Conservation (phyloP, 169 alveolate species). For the Neospora caninum region DNA sequence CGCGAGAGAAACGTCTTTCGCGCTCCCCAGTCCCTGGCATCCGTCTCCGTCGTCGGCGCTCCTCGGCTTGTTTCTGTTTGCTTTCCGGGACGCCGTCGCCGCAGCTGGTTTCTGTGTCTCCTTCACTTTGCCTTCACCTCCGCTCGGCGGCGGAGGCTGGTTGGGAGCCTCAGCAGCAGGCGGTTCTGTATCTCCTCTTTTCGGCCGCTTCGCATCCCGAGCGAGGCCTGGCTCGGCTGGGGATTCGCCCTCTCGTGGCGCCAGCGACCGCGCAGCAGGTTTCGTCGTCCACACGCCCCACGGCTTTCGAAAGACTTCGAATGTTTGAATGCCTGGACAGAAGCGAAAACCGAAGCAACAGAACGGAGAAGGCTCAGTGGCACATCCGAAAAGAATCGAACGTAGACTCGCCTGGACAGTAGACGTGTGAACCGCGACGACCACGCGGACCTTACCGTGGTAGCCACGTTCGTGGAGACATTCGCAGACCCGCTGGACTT, state of each 20-base stretch:
- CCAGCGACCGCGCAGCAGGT: background rate
- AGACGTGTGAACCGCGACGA: background rate
- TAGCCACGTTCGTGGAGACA: background rate
- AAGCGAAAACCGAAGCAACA: background rate
- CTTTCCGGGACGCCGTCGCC: background rate
- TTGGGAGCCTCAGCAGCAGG: no score
- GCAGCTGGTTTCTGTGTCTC: background rate
- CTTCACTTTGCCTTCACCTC: no score
- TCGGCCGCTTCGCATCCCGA: background rate
- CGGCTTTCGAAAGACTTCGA: background rate
- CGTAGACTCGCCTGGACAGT: background rate
- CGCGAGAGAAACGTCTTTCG: background rate
- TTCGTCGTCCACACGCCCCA: conserved; percentile 45
- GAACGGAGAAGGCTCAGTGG: background rate
- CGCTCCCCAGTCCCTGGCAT: background rate
- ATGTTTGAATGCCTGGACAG: conserved; percentile 8
- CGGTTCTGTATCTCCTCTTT: background rate
- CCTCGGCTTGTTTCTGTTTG: background rate
- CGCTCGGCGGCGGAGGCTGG: background rate
- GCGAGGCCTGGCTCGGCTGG: no score
- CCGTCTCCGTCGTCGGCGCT: background rate
- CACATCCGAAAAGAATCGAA: background rate
- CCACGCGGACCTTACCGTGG: background rate
- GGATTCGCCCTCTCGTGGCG: no score
- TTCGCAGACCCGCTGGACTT: conserved; percentile 75